A percentile compares a stretch with the other conserved stretches of the same genome.
Evolutionary conservation across 768 basidiomycete species (phyloP).

Genomic region (Leccinum subgranulosum): DNA sequence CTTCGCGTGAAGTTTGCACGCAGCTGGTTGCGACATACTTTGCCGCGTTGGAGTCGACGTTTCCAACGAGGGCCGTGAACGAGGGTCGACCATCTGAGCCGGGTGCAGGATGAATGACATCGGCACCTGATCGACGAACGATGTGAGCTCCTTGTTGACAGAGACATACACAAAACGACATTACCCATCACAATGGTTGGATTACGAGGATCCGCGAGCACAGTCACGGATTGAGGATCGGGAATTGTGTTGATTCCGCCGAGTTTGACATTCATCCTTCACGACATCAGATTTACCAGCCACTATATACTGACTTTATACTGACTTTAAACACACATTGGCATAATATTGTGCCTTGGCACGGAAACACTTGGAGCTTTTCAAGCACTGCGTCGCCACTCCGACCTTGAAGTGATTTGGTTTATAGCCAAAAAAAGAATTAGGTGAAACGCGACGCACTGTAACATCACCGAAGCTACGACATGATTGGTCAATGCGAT

Average conservation of each 20-base stretch:
- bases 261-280: constrained; percentile 78
- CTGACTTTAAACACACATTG: constrained; percentile 77
- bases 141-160: constrained; percentile 1
- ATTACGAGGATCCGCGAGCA: constrained; percentile 64
- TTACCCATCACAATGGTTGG: constrained; percentile 80
- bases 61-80: constrained; percentile 77
- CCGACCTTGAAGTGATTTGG: constrained; percentile 45
- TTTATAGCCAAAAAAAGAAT: neutral
- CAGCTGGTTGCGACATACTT: constrained; percentile 65
- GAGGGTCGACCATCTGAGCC: constrained; percentile 78
- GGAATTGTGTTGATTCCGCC: constrained; percentile 83
- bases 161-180: neutral
- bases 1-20: constrained; percentile 66
- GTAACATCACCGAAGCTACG: constrained; percentile 69
- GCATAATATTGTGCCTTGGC: constrained; percentile 79
- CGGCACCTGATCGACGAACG: constrained; percentile 50
- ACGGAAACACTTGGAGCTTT: constrained; percentile 57
- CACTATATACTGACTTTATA: neutral
- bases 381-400: constrained; percentile 78
- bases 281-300: neutral
- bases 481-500: constrained; percentile 1
- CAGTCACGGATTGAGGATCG: constrained; percentile 60
- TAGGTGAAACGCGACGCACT: constrained; percentile 30
- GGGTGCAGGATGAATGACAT: constrained; percentile 81
- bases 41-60: constrained; percentile 70